phyloP scores from a whole-genome alignment of 2,329 filamentous ascomycete genomes.

The Harringtonia lauricola region DNA sequence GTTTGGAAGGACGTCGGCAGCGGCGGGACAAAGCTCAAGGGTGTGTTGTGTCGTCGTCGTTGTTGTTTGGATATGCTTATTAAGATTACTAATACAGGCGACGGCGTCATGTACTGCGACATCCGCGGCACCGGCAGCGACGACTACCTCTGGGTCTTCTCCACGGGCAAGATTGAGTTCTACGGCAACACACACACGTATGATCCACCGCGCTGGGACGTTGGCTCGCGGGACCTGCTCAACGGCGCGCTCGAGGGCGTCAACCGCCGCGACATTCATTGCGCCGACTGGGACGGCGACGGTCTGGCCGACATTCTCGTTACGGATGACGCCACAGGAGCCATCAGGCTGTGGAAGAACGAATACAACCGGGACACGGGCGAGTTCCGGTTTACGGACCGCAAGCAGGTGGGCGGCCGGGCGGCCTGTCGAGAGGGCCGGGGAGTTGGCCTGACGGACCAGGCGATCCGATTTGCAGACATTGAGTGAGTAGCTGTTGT shows the following conservation, averaged over 20 bases:
- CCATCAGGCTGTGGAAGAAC: not conserved
- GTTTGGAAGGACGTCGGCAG: slow-evolving; percentile 15
- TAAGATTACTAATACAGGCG: too few species aligned
- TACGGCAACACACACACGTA: slow-evolving; percentile 7
- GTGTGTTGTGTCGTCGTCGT: too few species aligned
- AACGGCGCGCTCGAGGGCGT: slow-evolving; percentile 13
- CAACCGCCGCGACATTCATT: slow-evolving; percentile 13
- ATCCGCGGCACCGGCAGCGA: slow-evolving; percentile 18
- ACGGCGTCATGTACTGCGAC: slow-evolving; percentile 19
- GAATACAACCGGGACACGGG: not conserved
- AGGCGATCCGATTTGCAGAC: slow-evolving; percentile 21
- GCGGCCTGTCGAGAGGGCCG: slow-evolving; percentile 11
- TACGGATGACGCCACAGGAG: not conserved
- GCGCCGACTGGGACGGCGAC: slow-evolving; percentile 26
- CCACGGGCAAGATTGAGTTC: slow-evolving; percentile 8
- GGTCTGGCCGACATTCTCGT: slow-evolving; percentile 22
- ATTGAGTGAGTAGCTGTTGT: slow-evolving; percentile 14
- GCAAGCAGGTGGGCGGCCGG: not conserved
- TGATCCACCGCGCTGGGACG: not conserved
- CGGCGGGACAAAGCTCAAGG: slow-evolving; percentile 13
- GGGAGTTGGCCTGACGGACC: slow-evolving; percentile 17
- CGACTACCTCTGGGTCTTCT: slow-evolving; percentile 15
- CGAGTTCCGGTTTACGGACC: not conserved
- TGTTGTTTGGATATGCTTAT: not conserved
- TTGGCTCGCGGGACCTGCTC: not conserved